phyloP scores from a whole-genome alignment of 495 filamentous ascomycete genomes.

The Penicillium riverlandense region DNA sequence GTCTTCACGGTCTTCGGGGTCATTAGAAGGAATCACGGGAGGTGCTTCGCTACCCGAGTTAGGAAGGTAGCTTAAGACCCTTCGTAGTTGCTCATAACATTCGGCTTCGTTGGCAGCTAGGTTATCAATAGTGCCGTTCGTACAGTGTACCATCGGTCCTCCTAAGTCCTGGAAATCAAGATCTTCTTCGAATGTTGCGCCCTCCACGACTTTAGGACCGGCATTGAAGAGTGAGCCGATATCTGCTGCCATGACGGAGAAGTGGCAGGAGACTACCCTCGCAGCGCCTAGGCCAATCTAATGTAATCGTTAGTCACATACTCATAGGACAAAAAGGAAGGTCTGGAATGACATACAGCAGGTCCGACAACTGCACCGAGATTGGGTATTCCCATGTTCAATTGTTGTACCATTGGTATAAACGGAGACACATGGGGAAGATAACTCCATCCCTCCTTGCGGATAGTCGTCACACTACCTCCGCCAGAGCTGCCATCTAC shows the following conservation, averaged over 20 bases:
- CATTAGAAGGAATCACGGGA: constrained; percentile 36
- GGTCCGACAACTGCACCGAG: constrained; percentile 57
- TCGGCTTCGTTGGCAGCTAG: constrained; percentile 51
- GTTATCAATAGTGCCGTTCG: constrained; percentile 61
- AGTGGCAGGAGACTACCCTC: constrained; percentile 53
- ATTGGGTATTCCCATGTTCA: constrained; percentile 58
- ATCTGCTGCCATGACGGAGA: constrained; percentile 59
- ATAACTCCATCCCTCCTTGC: constrained; percentile 48
- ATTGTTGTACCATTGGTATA: constrained; percentile 42
- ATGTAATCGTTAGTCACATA: too few species aligned
- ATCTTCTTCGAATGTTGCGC: constrained; percentile 54
- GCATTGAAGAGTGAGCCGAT: constrained; percentile 57
- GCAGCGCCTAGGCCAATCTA: constrained; percentile 57
- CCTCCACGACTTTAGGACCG: constrained; percentile 54
- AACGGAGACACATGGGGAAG: constrained; percentile 47
- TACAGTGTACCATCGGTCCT: constrained; percentile 53
- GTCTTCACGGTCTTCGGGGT: constrained; percentile 40
- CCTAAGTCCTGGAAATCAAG: constrained; percentile 48
- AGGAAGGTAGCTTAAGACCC: constrained; percentile 48
- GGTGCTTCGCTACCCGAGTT: constrained; percentile 48
- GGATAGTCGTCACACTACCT: constrained; percentile 54
- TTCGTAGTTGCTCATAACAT: constrained; percentile 53
- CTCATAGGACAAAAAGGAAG: too few species aligned
- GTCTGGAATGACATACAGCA: constrained; percentile 25
- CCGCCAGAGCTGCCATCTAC: constrained; percentile 57